Evolutionary conservation across 176 grass and related monocot species (phyloP), one percentile per base, ranked within the genome.

Genomic region (Juncus effusus): DNA sequence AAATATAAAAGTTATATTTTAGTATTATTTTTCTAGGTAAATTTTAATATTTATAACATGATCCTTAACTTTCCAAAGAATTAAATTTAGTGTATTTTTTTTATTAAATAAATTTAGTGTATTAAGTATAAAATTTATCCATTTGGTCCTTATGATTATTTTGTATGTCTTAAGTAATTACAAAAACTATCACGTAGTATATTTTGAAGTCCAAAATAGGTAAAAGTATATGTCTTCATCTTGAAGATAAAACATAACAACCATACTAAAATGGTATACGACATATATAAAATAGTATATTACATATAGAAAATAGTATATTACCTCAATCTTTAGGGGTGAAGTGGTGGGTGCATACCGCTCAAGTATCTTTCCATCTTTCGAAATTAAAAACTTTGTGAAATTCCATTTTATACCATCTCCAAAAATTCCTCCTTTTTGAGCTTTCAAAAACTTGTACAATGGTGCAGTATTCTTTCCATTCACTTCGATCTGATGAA

Each of bases 391-490:
- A 79, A 79, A 79, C 38, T 79, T 79, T 36, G 67, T 79, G 77
- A 79, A 79, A 59, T 79, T 79, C 66, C 77, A 79, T 49, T 79
- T 79, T 65, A 79, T 79, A 62, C 42, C 56, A 56, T 79, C 58
- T 16, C 77, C 77, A 36, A 79, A 72, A 56, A 72, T 58, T 41
- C 77, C 77, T 7, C 77, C 67, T 72, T 79, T 79, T 40, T 79
- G 65, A 38, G 56, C 12, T 72, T 79, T 79, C 13, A 79, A 59
- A 50, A 79, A 79, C 58, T 79, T 72, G 77, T 72, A 79, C 14
- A 79, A 49, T 36, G 77, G 77, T 72, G 67, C 42, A 14, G 77
- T 54, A 79, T 63, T 41, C 59, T 72, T 79, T 8, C 77, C 77
- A 79, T 79, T 79, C 19, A 79, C 77, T 63, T 79, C 77, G 55